phyloP scores from a whole-genome alignment of 257 asterid genomes.

The Leonotis leonurus region DNA sequence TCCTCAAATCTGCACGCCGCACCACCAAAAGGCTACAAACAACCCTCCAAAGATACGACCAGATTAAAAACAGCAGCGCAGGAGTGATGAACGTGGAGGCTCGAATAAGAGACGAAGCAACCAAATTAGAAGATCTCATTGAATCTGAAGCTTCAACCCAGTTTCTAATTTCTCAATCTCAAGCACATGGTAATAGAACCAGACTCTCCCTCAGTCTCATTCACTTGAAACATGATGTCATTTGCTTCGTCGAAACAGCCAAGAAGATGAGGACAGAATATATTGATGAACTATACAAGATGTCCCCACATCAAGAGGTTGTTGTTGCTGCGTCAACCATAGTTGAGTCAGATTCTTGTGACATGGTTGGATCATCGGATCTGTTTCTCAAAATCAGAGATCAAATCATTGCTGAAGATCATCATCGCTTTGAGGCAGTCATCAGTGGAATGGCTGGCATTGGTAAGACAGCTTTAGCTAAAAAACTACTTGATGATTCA shows the following conservation, averaged over 20 bases:
- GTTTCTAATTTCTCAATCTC: not conserved
- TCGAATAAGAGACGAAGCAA: not conserved
- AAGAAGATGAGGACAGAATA: not conserved
- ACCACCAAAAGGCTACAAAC: not conserved
- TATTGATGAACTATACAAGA: not conserved
- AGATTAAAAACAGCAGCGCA: not conserved
- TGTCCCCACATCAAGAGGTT: not conserved
- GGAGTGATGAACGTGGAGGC: not conserved
- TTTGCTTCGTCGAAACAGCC: not conserved
- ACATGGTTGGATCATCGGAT: not conserved
- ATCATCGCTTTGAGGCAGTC: too few relatives aligned
- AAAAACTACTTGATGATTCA: not conserved
- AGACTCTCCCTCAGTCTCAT: not conserved
- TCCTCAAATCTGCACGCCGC: not conserved
- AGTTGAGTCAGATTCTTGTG: not conserved
- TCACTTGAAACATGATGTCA: not conserved
- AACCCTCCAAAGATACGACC: not conserved
- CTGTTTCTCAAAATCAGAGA: not conserved
- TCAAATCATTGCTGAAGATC: not conserved
- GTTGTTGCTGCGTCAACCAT: not conserved
- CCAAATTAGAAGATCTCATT: not conserved
- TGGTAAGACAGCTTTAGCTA: not conserved
- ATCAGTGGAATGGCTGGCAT: not conserved
- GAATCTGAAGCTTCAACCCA: not conserved
- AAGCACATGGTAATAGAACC: too few relatives aligned